These are phyloP conservation scores for Mycena venus DNA, from an alignment of 768 basidiomycete species.

Conservation along the genomic window DNA sequence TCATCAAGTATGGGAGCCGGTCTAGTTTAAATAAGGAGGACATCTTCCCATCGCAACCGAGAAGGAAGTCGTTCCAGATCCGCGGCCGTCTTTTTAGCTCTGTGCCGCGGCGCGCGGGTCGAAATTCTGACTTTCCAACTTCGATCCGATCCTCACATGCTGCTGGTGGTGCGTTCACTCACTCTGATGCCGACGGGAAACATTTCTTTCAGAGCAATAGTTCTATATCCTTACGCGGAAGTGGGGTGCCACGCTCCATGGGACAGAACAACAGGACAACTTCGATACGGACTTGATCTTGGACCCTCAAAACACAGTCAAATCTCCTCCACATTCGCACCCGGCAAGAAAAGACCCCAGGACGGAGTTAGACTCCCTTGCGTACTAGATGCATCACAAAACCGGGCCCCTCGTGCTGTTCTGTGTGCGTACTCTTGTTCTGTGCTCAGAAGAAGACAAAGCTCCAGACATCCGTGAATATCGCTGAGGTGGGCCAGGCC, in stretches of 20 bases:
- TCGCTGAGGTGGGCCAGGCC: neutral
- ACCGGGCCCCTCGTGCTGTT: neutral
- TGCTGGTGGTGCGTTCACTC: neutral
- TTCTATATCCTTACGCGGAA: neutral
- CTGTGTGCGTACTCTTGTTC: too few species aligned
- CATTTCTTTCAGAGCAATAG: neutral
- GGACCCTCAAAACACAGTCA: conserved; percentile 16
- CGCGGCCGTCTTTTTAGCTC: neutral
- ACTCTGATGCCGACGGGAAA: neutral
- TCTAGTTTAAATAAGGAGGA: too few species aligned
- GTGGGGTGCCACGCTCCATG: neutral
- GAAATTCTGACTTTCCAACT: neutral
- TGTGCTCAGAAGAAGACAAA: neutral
- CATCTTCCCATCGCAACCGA: neutral
- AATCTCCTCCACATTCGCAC: neutral
- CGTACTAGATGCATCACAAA: neutral
- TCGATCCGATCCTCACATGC: neutral
- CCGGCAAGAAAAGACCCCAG: neutral
- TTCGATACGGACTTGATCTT: neutral
- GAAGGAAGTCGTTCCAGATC: neutral
- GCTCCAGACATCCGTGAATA: neutral
- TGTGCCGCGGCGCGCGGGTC: neutral
- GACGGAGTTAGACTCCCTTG: neutral
- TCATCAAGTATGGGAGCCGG: too few species aligned
- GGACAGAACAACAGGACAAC: neutral